Conservation (phyloP, 2,329 filamentous ascomycete species). For the Trichoderma afroharzianum region DNA sequence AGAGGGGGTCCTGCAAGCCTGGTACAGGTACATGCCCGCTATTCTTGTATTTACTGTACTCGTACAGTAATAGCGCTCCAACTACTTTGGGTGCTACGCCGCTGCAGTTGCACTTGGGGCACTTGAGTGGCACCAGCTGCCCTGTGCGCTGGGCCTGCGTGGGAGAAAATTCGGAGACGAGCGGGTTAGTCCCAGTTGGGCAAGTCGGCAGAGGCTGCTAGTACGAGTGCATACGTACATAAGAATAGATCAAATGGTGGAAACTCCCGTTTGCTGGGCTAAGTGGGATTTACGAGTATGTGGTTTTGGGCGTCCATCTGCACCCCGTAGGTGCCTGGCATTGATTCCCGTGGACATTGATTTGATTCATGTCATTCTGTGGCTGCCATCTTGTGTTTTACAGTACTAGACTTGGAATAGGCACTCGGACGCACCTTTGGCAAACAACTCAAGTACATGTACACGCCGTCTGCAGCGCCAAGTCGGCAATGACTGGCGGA, state of each 20-base stretch:
- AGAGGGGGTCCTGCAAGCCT: background rate
- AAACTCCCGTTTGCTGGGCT: background rate
- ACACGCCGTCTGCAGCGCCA: background rate
- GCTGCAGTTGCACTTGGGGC: background rate
- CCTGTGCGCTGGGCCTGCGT: constrained; percentile 7
- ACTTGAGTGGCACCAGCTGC: background rate
- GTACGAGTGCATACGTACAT: background rate
- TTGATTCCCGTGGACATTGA: background rate
- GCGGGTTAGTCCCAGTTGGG: constrained; percentile 5
- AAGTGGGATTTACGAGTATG: background rate
- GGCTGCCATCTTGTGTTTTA: background rate
- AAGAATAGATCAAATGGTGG: background rate
- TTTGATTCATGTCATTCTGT: background rate
- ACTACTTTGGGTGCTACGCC: background rate
- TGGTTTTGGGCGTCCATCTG: background rate
- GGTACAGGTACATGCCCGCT: background rate
- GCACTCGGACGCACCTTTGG: background rate
- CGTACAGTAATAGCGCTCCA: no score
- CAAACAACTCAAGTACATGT: background rate
- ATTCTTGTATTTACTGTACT: background rate
- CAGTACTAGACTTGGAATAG: no score
- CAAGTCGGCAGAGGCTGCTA: constrained; percentile 10
- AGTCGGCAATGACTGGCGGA: constrained; percentile 2
- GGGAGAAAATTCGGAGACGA: constrained; percentile 11
- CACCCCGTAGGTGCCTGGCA: background rate